Conservation (phyloP, 2,329 filamentous ascomycete species). For the Xylaria arbuscula region DNA sequence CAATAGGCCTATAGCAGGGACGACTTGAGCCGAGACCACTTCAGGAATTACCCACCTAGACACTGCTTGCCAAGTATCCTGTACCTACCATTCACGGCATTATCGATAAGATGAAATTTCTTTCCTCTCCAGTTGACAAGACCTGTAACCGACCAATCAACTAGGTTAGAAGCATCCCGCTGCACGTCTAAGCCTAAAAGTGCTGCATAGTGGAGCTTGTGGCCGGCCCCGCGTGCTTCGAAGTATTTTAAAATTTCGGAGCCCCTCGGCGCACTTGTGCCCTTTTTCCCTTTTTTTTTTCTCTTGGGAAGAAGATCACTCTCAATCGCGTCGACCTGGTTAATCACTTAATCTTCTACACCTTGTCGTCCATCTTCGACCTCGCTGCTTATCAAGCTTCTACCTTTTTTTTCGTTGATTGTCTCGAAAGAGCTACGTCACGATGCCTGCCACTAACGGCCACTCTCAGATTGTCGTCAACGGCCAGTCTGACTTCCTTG, state of each 20-base stretch:
- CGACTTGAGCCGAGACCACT: neutral
- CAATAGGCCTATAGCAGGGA: neutral
- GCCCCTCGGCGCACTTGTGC: slow-evolving; percentile 39
- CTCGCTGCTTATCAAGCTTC: slow-evolving; percentile 50
- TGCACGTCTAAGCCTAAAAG: neutral
- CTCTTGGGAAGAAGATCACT: slow-evolving; percentile 65
- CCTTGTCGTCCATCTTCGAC: slow-evolving; percentile 56
- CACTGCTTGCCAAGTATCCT: no score
- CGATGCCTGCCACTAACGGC: slow-evolving; percentile 80
- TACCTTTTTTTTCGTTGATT: slow-evolving; percentile 47
- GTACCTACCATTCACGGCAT: neutral
- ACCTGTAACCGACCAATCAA: slow-evolving; percentile 13
- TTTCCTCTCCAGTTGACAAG: neutral
- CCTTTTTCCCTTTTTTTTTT: slow-evolving; percentile 56
- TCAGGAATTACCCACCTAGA: neutral
- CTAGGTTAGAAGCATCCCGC: neutral
- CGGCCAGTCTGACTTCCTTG: slow-evolving; percentile 70
- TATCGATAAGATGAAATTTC: slow-evolving; percentile 31
- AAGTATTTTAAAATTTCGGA: slow-evolving; percentile 55
- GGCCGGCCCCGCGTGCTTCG: neutral
- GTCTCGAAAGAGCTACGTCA: slow-evolving; percentile 51
- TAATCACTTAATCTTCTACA: slow-evolving; percentile 45
- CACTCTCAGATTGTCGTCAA: slow-evolving; percentile 61
- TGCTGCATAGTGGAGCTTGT: neutral
- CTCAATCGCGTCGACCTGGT: slow-evolving; percentile 53